A percentile compares a stretch with the other conserved stretches of the same genome.
phyloP scores from a whole-genome alignment of 164 flowering plant species.

The Magnolia changhungtana region DNA sequence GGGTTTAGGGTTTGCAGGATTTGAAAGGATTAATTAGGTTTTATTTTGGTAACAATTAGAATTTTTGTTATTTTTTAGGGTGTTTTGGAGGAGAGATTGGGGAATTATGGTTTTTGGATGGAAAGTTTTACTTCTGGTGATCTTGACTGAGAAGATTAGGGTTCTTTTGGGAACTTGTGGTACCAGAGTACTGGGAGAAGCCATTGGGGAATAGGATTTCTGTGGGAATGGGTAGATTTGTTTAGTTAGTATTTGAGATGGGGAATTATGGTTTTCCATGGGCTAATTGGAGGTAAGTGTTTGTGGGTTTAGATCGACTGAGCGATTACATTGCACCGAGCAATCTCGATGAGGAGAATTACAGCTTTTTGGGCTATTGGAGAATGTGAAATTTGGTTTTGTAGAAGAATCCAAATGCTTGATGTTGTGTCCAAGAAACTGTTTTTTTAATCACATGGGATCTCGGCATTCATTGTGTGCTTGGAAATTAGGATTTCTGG shows the following conservation, averaged over 20 bases:
- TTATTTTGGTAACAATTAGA: not conserved
- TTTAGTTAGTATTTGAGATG: no score
- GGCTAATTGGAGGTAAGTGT: not conserved
- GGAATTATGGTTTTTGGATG: not conserved
- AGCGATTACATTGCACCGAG: not conserved
- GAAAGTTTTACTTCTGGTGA: not conserved
- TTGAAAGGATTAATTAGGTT: not conserved
- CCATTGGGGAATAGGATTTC: no score
- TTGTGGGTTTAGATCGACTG: not conserved
- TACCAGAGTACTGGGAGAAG: no score
- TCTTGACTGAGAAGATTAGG: no score
- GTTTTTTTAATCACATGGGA: not conserved
- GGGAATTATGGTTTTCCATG: not conserved
- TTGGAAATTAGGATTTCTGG: not conserved
- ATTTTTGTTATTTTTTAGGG: not conserved
- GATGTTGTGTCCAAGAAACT: not conserved
- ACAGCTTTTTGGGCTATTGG: not conserved
- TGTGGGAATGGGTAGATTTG: no score
- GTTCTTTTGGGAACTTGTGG: no score
- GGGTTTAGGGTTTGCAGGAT: conserved; percentile 2
- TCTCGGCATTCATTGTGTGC: not conserved
- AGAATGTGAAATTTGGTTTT: not conserved
- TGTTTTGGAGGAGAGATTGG: not conserved
- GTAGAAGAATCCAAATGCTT: not conserved
- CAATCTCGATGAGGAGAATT: not conserved